phyloP scores from a whole-genome alignment of 495 filamentous ascomycete genomes.

The Penicillium mononematosum region DNA sequence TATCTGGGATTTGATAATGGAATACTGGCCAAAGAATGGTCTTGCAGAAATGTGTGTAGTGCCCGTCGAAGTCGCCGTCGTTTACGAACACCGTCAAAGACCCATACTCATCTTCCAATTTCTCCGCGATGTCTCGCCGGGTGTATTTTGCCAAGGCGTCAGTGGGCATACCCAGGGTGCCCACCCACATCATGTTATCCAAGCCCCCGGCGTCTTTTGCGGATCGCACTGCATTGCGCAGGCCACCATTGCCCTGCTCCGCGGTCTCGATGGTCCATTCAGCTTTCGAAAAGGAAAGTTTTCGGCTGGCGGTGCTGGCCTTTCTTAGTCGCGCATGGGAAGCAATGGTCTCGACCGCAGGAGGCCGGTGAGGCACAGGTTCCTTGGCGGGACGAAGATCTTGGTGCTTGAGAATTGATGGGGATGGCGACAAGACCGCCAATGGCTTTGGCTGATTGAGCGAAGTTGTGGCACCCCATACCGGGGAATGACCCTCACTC shows the following conservation, averaged over 20 bases:
- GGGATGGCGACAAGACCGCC: conserved; percentile 64
- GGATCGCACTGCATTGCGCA: conserved; percentile 81
- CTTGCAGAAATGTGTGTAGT: conserved; percentile 93
- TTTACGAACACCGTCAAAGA: conserved; percentile 78
- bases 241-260: conserved; percentile 85
- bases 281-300: conserved; percentile 59
- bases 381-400: conserved; percentile 44
- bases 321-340: conserved; percentile 15
- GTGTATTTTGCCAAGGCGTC: conserved; percentile 70
- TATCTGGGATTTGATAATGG: conserved; percentile 94
- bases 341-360: conserved; percentile 16
- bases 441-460: conserved; percentile 74
- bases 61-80: conserved; percentile 86
- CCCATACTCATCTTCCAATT: conserved; percentile 73
- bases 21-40: conserved; percentile 88
- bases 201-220: conserved; percentile 62
- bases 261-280: conserved; percentile 82
- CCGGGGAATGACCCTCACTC: conserved; percentile 46
- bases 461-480: conserved; percentile 64
- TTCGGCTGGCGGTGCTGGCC: conserved; percentile 40
- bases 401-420: conserved; percentile 67
- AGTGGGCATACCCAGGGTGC: conserved; percentile 87
- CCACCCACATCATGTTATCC: conserved; percentile 78
- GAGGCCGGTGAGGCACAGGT: conserved; percentile 24
- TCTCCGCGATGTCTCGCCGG: conserved; percentile 75